Conservation (phyloP, 805 yeast species). For the Ogataea zsoltii region DNA sequence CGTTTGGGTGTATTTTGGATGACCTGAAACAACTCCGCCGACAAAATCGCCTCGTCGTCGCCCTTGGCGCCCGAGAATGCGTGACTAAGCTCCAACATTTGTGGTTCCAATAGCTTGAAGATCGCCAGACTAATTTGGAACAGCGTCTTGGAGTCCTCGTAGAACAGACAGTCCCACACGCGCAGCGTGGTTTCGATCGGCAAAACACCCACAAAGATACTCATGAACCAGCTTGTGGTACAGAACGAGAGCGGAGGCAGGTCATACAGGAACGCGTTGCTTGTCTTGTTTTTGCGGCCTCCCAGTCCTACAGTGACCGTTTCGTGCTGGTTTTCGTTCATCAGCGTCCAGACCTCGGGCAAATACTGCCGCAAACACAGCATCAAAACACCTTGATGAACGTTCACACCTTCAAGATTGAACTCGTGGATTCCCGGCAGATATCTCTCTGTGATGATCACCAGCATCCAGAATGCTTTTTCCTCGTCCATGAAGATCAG, state of each 20-base stretch:
- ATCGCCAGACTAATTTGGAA: slow-evolving; percentile 82
- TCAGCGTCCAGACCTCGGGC: slow-evolving; percentile 72
- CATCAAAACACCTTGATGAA: slow-evolving; percentile 93
- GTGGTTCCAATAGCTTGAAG: slow-evolving; percentile 72
- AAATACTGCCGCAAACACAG: slow-evolving; percentile 79
- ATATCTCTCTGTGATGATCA: slow-evolving; percentile 79
- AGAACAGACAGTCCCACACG: slow-evolving; percentile 94
- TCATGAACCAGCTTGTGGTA: slow-evolving; percentile 98
- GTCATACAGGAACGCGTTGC: slow-evolving; percentile 58
- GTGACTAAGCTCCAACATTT: slow-evolving; percentile 39
- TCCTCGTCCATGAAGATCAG: slow-evolving; percentile 88
- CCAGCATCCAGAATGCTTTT: slow-evolving; percentile 92
- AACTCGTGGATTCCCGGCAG: slow-evolving; percentile 91
- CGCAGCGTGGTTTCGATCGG: slow-evolving; percentile 88
- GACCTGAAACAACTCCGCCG: slow-evolving; percentile 64
- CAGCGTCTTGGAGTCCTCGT: slow-evolving; percentile 84
- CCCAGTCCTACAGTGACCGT: slow-evolving; percentile 18
- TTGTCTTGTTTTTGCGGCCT: slow-evolving; percentile 19
- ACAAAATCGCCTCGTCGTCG: slow-evolving; percentile 29
- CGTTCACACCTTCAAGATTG: slow-evolving; percentile 88
- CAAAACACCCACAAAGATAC: slow-evolving; percentile 85
- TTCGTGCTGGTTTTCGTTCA: slow-evolving; percentile 33
- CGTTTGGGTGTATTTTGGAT: slow-evolving; percentile 81
- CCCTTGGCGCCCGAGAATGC: slow-evolving; percentile 9
- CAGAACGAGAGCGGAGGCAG: slow-evolving; percentile 90